Evolutionary conservation across 2,329 filamentous ascomycete species (phyloP).

Genomic region (Hymenoscyphus repandus): DNA sequence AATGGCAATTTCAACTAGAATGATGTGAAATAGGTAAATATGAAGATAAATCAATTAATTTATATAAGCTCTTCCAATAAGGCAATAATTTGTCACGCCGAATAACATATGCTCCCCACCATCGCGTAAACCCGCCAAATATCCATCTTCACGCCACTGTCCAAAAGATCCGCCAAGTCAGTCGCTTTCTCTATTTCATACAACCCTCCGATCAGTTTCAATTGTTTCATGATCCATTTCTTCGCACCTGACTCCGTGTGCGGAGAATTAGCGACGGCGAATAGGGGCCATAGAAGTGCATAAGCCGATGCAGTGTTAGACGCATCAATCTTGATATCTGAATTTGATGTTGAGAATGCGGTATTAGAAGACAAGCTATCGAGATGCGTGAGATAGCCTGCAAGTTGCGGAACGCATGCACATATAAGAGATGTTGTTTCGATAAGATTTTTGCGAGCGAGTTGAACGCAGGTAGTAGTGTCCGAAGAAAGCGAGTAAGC

Average conservation of each 20-base stretch:
- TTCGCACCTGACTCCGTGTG: not conserved
- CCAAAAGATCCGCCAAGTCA: not conserved
- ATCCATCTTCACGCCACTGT: not conserved
- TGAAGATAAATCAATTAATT: too few species aligned
- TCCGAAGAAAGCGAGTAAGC: not conserved
- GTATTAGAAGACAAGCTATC: not conserved
- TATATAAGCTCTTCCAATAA: too few species aligned
- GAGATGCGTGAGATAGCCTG: constrained; percentile 2
- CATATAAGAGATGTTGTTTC: constrained; percentile 1
- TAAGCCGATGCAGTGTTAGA: constrained; percentile 1
- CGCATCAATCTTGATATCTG: not conserved
- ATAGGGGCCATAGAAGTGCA: constrained; percentile 10
- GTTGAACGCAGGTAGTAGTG: not conserved
- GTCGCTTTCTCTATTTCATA: not conserved
- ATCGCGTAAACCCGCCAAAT: constrained; percentile 6
- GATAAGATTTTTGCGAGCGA: not conserved
- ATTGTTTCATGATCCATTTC: constrained; percentile 4
- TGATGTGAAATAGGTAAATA: too few species aligned
- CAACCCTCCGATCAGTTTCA: not conserved
- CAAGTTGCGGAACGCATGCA: constrained; percentile 8
- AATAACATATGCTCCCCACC: constrained; percentile 6
- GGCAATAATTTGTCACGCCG: not conserved
- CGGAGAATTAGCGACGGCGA: constrained; percentile 1
- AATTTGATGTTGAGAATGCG: not conserved
- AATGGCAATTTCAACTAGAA: too few species aligned